Percentiles rank a stretch among this genome's conserved stretches.
phyloP scores from a whole-genome alignment of 805 yeast species.

The Ogataea allantospora region DNA sequence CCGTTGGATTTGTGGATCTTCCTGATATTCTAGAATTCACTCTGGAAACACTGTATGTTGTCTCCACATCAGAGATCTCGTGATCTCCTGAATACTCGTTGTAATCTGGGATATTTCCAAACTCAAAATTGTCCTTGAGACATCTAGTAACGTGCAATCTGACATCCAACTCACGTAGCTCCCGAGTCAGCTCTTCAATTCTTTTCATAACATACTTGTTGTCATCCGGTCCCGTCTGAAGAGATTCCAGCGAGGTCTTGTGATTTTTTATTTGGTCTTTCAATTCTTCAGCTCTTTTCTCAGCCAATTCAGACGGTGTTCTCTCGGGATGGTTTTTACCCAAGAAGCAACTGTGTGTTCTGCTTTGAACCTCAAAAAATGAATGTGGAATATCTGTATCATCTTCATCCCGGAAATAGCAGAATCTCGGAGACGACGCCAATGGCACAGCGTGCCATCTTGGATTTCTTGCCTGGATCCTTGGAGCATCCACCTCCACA shows the following conservation, averaged over 20 bases:
- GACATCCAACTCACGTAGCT: slow-evolving; percentile 33
- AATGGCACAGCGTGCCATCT: slow-evolving; percentile 52
- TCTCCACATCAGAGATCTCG: slow-evolving; percentile 24
- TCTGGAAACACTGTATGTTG: slow-evolving; percentile 15
- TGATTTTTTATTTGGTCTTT: slow-evolving; percentile 37
- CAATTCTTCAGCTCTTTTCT: slow-evolving; percentile 38
- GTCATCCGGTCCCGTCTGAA: slow-evolving; percentile 4
- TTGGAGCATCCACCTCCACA: slow-evolving; percentile 59
- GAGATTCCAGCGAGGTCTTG: slow-evolving; percentile 27
- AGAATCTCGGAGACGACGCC: slow-evolving; percentile 53
- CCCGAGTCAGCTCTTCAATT: slow-evolving; percentile 24
- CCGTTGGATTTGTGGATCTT: slow-evolving; percentile 17
- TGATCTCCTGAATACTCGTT: slow-evolving; percentile 25
- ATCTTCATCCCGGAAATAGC: slow-evolving; percentile 55
- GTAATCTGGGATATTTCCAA: slow-evolving; percentile 28
- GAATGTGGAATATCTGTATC: slow-evolving; percentile 47
- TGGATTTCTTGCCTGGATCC: slow-evolving; percentile 36
- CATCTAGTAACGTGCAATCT: slow-evolving; percentile 25
- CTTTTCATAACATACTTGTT: slow-evolving; percentile 13
- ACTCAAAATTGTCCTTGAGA: slow-evolving; percentile 25
- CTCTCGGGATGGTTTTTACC: slow-evolving; percentile 54
- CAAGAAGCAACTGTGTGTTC: slow-evolving; percentile 65
- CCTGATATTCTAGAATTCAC: slow-evolving; percentile 21
- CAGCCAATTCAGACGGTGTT: slow-evolving; percentile 49
- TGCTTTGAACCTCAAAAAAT: slow-evolving; percentile 51